phyloP scores from a whole-genome alignment of 306 rosid genomes.

The Cicer cuneatum region DNA sequence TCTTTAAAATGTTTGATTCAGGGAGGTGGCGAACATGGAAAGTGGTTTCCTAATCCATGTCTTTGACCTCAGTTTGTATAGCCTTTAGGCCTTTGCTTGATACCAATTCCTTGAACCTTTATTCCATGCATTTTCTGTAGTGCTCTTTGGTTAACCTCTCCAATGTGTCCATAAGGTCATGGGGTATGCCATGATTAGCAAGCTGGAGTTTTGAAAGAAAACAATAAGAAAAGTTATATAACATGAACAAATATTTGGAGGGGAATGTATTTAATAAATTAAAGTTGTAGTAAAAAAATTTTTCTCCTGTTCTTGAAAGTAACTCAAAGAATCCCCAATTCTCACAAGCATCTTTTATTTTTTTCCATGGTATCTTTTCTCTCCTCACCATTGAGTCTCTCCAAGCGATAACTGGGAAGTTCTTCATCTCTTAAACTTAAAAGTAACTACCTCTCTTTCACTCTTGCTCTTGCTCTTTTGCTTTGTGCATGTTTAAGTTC shows the following conservation, averaged over 20 bases:
- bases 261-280: too few species aligned
- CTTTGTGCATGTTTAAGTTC: too few species aligned
- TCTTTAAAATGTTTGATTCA: slow-evolving; percentile 63
- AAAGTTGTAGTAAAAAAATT: too few species aligned
- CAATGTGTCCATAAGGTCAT: slow-evolving; percentile 73
- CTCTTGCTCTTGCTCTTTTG: too few species aligned
- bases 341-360: too few species aligned
- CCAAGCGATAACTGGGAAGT: too few species aligned
- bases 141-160: slow-evolving; percentile 83
- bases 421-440: too few species aligned
- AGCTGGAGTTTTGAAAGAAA: slow-evolving; percentile 53
- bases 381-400: too few species aligned
- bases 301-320: too few species aligned
- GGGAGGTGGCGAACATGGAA: slow-evolving; percentile 81
- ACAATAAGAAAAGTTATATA: neutral
- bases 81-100: slow-evolving; percentile 65
- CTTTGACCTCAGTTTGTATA: slow-evolving; percentile 69
- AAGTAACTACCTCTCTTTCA: too few species aligned
- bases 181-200: slow-evolving; percentile 68
- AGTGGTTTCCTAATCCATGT: slow-evolving; percentile 91
- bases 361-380: too few species aligned
- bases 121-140: slow-evolving; percentile 74
- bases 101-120: slow-evolving; percentile 66
- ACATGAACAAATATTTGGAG: neutral
- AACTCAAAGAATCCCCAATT: too few species aligned